Base-by-base conservation (phyloP, 495 filamentous ascomycete genomes). In the Penicillium lividum region DNA sequence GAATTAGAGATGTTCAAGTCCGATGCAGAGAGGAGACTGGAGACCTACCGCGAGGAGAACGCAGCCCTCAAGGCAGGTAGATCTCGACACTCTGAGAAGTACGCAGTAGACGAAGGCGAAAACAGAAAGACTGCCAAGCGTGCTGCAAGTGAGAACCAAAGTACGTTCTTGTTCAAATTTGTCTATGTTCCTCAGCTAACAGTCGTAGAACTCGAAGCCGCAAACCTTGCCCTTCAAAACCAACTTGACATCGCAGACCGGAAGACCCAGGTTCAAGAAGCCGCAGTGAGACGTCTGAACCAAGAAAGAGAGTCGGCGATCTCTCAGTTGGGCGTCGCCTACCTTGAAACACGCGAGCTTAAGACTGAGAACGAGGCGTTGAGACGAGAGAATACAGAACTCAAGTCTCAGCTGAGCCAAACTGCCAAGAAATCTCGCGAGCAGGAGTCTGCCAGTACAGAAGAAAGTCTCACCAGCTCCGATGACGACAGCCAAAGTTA, bases 301-400 rank as follows among this genome's bases (percentile, higher is more conserved):
- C 77, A 81, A 38, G 88, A 91, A 54, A 77, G 86, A 40, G 86
- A 90, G 61, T 82, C 83, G 52, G 80, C 87, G 6, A 78, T 88
- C 29, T 81, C 81, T 31, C 86, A 89, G 45, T 71, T 89, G 11
- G 84, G 79, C 4, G 77, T 84, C 22, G 85, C 87, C 11, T 86
- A 84, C 52, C 75, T 82, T n/a, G 82, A 82, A 47, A 76, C 78
- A 0, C 85, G 88, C 56, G 84, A 87, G 52, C 69, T 89, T 16
- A 88, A 87, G 71, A 65, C 56, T n/a, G 82, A 84, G 31, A 84
- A 81, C 56, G 76, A 80, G 34, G 70, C 57, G 15, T 60, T 86
- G n/a, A 70, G 68, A 33, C 65, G 73, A 44, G 80, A 83, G 58
- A 81, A 83, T 59, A 55, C 73, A 8, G 73, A 76, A 15, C 74